phyloP scores from a whole-genome alignment of 768 basidiomycete species.

The Tricholoma bakamatsutake region DNA sequence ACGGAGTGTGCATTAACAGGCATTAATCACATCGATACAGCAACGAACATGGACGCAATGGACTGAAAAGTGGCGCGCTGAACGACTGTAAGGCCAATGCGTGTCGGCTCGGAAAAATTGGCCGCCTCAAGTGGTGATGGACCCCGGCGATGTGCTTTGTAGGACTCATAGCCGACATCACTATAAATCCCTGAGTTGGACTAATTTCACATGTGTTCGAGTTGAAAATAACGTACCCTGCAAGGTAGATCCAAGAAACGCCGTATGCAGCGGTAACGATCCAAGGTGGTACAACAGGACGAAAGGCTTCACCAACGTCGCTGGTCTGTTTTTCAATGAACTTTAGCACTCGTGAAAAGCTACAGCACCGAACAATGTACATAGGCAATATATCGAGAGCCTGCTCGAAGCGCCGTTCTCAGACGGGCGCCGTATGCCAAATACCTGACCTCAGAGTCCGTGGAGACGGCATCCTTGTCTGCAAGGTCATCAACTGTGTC shows the following conservation, averaged over 20 bases:
- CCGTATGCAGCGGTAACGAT: constrained; percentile 76
- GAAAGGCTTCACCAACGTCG: constrained; percentile 79
- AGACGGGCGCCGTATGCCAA: constrained; percentile 76
- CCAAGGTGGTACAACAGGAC: constrained; percentile 69
- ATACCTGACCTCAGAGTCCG: constrained; percentile 64
- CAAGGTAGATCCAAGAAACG: constrained; percentile 76
- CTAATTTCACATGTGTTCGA: neutral
- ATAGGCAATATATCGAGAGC: constrained; percentile 72
- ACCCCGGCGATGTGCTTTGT: constrained; percentile 66
- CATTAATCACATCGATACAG: constrained; percentile 5
- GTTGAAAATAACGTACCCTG: constrained; percentile 30
- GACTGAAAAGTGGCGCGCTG: constrained; percentile 79
- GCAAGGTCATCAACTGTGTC: constrained; percentile 52
- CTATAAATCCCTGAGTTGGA: constrained; percentile 22
- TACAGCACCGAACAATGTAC: constrained; percentile 31
- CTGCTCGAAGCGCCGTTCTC: constrained; percentile 66
- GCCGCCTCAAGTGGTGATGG: constrained; percentile 63
- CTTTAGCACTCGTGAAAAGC: constrained; percentile 5
- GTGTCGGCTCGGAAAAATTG: constrained; percentile 63
- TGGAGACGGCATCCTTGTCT: constrained; percentile 57
- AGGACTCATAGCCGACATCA: constrained; percentile 78
- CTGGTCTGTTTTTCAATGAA: constrained; percentile 47
- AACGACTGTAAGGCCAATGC: constrained; percentile 63
- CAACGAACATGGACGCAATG: constrained; percentile 69
- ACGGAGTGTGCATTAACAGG: neutral